Evolutionary conservation across 768 basidiomycete genomes (phyloP), one percentile per base, ranked within the genome.

Genomic region (Mycena polygramma): DNA sequence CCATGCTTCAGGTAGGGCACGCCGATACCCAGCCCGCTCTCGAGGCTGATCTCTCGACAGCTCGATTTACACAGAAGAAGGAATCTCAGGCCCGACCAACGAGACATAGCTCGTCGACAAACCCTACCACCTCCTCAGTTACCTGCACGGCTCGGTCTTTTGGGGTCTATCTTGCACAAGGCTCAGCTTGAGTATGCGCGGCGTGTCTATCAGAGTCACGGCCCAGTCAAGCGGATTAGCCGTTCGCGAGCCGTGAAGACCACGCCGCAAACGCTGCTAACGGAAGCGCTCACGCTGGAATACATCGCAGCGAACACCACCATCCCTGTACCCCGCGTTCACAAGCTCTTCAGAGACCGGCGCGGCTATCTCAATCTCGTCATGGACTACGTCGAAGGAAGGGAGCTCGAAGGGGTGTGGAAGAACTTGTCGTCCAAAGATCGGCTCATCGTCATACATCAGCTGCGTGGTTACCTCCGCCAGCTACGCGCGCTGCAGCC

Each of bases 371-470:
- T 61, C 6, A 48, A 61, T 22, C 17, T 61, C 17, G 45, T 61
- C 24, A 61, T 61, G 59, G 59, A 61, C 59, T 61, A 61, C 45
- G 59, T 61, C 22, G 45, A 35, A 17, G 59, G 45, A 15, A 49
- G 1, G n/a, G 59, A 61, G 45, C 59, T 49, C n/a, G 46, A 61
- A 37, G 17, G 6, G 30, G 20, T 30, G 35, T 61, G 59, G 59
- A 19, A 48, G 37, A 19, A 30, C 22, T 20, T 61, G 26, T 20
- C 11, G 22, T 46, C 24, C 20, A 46, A 5, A 61, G 59, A 61
- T 24, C 59, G 46, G 8, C 19, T 61, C 15, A 24, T 30, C n/a
- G 20, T 49, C 24, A 22, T 61, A 17, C 45, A 37, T 24, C 30
- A 30, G 30, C 30, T 30, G 30, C 30, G 30, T 30, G 30, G 30